Percentiles rank a stretch among this genome's conserved stretches.
phyloP scores from a whole-genome alignment of 495 filamentous ascomycete genomes.

The Lasiosphaeria miniovina region DNA sequence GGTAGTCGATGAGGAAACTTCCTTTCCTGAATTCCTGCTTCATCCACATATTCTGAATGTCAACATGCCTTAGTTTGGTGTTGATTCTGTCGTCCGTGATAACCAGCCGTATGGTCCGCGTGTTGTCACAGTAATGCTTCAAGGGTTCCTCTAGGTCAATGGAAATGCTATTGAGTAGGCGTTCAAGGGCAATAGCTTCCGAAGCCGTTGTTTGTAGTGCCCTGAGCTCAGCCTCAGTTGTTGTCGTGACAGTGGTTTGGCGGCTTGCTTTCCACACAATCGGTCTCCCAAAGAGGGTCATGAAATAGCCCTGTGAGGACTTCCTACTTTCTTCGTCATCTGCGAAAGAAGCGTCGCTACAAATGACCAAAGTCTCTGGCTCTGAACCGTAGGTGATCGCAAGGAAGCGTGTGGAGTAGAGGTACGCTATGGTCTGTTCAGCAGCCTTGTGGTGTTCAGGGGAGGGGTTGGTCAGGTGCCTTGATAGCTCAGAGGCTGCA shows the following conservation, averaged over 20 bases:
- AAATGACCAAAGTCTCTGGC: background rate
- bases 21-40: background rate
- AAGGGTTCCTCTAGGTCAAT: background rate
- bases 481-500: background rate
- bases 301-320: background rate
- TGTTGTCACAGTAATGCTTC: conserved; percentile 3
- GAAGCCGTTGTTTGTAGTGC: background rate
- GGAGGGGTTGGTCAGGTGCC: background rate
- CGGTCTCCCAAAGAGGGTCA: background rate
- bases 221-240: conserved; percentile 1
- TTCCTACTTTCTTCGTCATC: background rate
- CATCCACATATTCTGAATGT: conserved; percentile 5
- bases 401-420: conserved; percentile 2
- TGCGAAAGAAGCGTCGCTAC: background rate
- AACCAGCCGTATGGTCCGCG: background rate
- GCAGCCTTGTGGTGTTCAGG: conserved; percentile 3
- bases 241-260: conserved; percentile 4
- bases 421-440: background rate
- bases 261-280: background rate
- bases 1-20: background rate
- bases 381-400: background rate
- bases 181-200: background rate
- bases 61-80: background rate
- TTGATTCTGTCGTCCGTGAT: background rate
- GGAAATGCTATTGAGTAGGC: background rate